Evolutionary conservation across 208 protist genomes (phyloP).

Genomic region (Leishmania turanica): DNA sequence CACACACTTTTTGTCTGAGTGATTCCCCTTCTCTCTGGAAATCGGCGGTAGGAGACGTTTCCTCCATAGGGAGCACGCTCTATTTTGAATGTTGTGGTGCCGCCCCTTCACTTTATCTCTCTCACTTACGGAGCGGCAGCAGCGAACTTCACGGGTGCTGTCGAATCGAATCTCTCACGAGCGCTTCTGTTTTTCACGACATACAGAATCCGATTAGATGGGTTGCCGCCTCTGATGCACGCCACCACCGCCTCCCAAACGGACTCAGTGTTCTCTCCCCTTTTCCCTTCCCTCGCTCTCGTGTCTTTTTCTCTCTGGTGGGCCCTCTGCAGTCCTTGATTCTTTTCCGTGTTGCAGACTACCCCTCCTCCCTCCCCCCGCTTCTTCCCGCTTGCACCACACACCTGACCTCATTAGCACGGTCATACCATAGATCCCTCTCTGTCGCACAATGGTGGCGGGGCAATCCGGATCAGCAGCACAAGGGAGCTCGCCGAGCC

Average conservation of each 20-base stretch:
- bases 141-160: not conserved
- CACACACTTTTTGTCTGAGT: not conserved
- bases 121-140: not conserved
- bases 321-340: not conserved
- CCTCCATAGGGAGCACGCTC: not conserved
- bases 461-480: not conserved
- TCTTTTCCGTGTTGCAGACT: not conserved
- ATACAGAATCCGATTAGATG: not conserved
- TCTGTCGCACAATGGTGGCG: constrained; percentile 2
- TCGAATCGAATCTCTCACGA: not conserved
- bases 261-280: not conserved
- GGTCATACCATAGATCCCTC: not conserved
- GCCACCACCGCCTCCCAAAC: not conserved
- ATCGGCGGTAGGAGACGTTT: not conserved
- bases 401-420: not conserved
- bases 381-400: not conserved
- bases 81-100: not conserved
- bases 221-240: not conserved
- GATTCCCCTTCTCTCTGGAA: not conserved
- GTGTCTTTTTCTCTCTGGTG: not conserved
- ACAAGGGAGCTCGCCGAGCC: constrained; percentile 11
- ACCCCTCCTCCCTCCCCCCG: not conserved
- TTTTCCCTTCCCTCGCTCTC: not conserved
- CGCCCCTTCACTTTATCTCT: not conserved
- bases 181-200: not conserved